Base-by-base conservation (phyloP, 352 stramenopile genomes). In the Phytophthora pinifolia region DNA sequence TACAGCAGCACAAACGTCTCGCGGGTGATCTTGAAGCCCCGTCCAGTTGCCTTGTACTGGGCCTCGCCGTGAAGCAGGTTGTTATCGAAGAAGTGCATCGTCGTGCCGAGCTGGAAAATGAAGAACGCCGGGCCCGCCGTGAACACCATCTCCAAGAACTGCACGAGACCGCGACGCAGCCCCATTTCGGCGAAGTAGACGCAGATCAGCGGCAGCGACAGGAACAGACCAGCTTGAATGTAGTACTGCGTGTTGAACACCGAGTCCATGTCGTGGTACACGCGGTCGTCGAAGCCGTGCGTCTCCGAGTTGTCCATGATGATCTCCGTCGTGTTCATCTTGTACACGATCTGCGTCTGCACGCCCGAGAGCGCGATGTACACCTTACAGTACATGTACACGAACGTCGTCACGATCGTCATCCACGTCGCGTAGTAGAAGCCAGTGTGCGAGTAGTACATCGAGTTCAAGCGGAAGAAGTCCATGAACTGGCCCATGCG, bases 351-450 rank as follows among this genome's bases (percentile, higher is more conserved):
- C 32, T 90, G 72, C 15, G 56, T 51, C 52, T 92, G 79, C 29
- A 92, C 83, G 18, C 83, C 83, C 7, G 76, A 72, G 1, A 93
- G 62, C 32, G 83, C 79, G 18, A 90, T 74, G 67, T 93, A 93
- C 30, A 93, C 73, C 46, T 93, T 93, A 44, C 65, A 72, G 62
- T 91, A 93, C 78, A 93, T 91, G 74, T 90, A 93, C 42, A 93
- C 76, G 33, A 91, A 93, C 20, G 81, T 88, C 33, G 81, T 91
- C n/a, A 91, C 80, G 52, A 93, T 91, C 9, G 83, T 93, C 81
- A 93, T 89, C 81, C 81, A 91, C 47, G 81, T 93, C 1, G 80
- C 81, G 46, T 87, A 90, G 68, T 91, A 93, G 65, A 93, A 93
- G 2, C 83, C 83, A 33, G 80, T 93, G 74, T 93, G 83, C 37